Conservation (phyloP, 306 rosid genomes). For the Vigna trinervia region DNA sequence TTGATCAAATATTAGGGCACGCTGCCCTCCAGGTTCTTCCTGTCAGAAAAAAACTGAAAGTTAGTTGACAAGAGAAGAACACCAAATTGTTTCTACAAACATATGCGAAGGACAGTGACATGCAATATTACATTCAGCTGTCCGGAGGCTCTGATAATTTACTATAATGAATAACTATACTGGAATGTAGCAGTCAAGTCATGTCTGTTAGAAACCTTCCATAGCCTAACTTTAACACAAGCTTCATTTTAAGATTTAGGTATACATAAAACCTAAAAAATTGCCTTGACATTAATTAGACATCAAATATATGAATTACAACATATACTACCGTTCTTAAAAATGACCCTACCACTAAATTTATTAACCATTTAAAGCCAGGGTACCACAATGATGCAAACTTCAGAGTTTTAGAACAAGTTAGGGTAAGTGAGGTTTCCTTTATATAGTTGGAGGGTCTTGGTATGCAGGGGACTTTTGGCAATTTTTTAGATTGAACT, state of each 20-base stretch:
- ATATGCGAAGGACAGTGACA: not conserved
- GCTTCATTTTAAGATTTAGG: not conserved
- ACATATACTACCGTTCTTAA: not conserved
- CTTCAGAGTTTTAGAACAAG: not conserved
- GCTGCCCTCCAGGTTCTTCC: conserved; percentile 99
- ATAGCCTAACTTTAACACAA: not conserved
- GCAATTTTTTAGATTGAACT: too few relatives aligned
- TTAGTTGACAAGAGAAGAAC: conserved; percentile 22
- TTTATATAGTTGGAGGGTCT: too few relatives aligned
- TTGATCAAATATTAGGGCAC: conserved; percentile 92
- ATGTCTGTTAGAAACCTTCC: conserved; percentile 7
- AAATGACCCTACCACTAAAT: not conserved
- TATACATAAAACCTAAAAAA: too few relatives aligned
- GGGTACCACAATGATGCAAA: not conserved
- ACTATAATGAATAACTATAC: not conserved
- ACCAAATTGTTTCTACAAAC: conserved; percentile 25
- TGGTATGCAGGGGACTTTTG: too few relatives aligned
- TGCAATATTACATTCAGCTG: conserved; percentile 18
- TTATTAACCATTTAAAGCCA: not conserved
- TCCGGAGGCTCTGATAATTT: not conserved
- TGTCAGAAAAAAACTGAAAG: conserved; percentile 45
- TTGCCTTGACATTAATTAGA: not conserved
- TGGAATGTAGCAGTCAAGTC: not conserved
- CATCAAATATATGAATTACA: not conserved
- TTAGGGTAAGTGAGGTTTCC: not conserved